Evolutionary conservation across 2,329 filamentous ascomycete genomes (phyloP), one percentile per base, ranked within the genome.

Genomic region (Diplodia seriata): DNA sequence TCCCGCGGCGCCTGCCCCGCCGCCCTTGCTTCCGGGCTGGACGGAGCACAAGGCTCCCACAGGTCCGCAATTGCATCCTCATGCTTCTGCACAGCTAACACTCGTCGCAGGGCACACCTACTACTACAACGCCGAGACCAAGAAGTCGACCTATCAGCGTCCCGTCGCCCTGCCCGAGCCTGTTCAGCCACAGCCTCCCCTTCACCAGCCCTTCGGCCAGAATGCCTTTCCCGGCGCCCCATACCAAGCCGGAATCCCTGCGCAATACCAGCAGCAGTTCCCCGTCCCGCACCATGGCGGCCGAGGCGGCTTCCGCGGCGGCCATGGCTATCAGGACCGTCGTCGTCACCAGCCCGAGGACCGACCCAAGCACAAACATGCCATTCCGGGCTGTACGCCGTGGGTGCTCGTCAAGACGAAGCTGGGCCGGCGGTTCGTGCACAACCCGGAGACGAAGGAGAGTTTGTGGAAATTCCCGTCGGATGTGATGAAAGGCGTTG

Each of bases 381-480:
- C 85, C 6, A 95, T 99, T 55, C 93, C 93, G 0, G 90, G 90
- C 2, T 91, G 89, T 73, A 90, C 91, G 73, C 91, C 93, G 18
- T 99, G 95, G 95, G 81, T 97, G 0, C 83, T 99, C 3, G 92
- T 99, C n/a, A 92, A 91, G 76, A 99, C 95, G 0, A 97, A 93
- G 76, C 89, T 94, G 70, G 92, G 92, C 26, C 86, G 95, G 68
- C 87, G 94, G 64, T 99, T 99, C 75, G 93, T 94, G 2, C 92
- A 97, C 81, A 97, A 99, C 72, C 87, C 89, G 0, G 86, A 86
- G 66, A 97, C 94, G 71, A 91, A 94, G 47, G 86, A 93, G 72
- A 98, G 94, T 78, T 93, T 93, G 78, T 99, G 96, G 95, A 93
- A 93, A 74, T 95, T 97, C 73, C 95, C 95, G 0, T 88, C 92